These are phyloP conservation scores for Sistotremastrum niveocremeum DNA, from an alignment of 768 basidiomycete genomes.

Conservation along the genomic window DNA sequence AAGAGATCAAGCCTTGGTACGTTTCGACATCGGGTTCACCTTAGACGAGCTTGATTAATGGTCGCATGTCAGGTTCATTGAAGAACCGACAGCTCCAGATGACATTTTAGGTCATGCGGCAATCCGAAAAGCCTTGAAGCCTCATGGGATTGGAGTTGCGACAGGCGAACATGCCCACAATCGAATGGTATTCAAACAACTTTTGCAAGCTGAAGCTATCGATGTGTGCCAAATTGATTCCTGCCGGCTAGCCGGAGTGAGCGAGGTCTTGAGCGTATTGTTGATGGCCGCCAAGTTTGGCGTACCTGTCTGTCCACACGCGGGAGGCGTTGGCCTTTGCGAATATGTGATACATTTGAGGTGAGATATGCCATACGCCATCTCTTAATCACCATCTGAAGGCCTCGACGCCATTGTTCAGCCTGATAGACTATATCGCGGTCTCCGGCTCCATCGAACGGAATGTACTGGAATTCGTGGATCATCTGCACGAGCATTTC, in stretches of 20 bases:
- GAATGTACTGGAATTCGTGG: conserved; percentile 84
- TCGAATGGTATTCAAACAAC: conserved; percentile 90
- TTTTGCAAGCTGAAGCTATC: conserved; percentile 81
- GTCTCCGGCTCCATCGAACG: conserved; percentile 87
- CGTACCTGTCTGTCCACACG: conserved; percentile 83
- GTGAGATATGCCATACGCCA: conserved; percentile 17
- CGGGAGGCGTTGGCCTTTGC: conserved; percentile 87
- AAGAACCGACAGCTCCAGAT: conserved; percentile 88
- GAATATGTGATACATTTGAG: conserved; percentile 83
- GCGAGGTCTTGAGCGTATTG: conserved; percentile 80
- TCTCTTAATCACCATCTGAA: background rate
- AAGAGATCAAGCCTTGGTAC: conserved; percentile 78
- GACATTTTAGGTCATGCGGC: conserved; percentile 78
- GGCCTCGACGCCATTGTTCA: conserved; percentile 12
- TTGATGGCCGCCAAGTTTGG: conserved; percentile 90
- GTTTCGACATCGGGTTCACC: conserved; percentile 3
- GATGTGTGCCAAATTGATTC: conserved; percentile 95
- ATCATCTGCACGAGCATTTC: conserved; percentile 93
- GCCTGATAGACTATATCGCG: conserved; percentile 86
- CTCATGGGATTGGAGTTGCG: conserved; percentile 76
- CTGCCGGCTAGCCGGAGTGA: conserved; percentile 86
- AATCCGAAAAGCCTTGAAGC: conserved; percentile 64
- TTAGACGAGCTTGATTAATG: background rate
- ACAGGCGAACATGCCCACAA: conserved; percentile 95
- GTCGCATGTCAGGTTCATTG: conserved; percentile 56